phyloP scores from a whole-genome alignment of 495 filamentous ascomycete genomes.

The Clohesyomyces aquaticus region DNA sequence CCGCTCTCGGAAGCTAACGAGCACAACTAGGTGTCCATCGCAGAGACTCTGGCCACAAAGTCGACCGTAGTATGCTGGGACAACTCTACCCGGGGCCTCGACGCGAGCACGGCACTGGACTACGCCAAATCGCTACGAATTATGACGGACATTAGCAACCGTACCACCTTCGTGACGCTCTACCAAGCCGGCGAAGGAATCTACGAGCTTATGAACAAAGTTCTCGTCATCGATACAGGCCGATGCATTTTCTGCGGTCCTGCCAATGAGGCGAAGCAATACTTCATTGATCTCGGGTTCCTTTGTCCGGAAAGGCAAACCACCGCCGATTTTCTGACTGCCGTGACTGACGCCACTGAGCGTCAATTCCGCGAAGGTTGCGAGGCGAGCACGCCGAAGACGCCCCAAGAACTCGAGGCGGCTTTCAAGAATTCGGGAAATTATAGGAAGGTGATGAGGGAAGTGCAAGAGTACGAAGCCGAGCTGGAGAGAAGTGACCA shows the following conservation, averaged over 20 bases:
- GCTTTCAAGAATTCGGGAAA: constrained; percentile 59
- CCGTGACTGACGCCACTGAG: constrained; percentile 75
- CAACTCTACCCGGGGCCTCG: constrained; percentile 80
- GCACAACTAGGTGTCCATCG: constrained; percentile 59
- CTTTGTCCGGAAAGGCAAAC: constrained; percentile 68
- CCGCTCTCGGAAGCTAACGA: constrained; percentile 43
- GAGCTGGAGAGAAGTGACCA: constrained; percentile 62
- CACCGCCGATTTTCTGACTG: constrained; percentile 75
- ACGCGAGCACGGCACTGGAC: constrained; percentile 78
- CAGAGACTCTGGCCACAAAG: constrained; percentile 69
- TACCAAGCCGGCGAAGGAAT: constrained; percentile 86
- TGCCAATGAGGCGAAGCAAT: constrained; percentile 64
- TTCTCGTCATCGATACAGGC: constrained; percentile 68
- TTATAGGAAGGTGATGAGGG: constrained; percentile 58
- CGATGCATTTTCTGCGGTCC: constrained; percentile 69
- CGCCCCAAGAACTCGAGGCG: constrained; percentile 64
- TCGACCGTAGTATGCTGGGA: constrained; percentile 68
- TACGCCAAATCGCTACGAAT: constrained; percentile 76
- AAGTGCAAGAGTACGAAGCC: constrained; percentile 64
- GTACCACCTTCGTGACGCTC: constrained; percentile 80
- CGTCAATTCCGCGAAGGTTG: constrained; percentile 66
- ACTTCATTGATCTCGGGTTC: constrained; percentile 73
- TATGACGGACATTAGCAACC: constrained; percentile 80
- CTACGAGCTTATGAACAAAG: constrained; percentile 81
- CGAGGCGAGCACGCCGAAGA: constrained; percentile 65